phyloP scores from a whole-genome alignment of 2,329 filamentous ascomycete species.

The Colletotrichum abscissum region DNA sequence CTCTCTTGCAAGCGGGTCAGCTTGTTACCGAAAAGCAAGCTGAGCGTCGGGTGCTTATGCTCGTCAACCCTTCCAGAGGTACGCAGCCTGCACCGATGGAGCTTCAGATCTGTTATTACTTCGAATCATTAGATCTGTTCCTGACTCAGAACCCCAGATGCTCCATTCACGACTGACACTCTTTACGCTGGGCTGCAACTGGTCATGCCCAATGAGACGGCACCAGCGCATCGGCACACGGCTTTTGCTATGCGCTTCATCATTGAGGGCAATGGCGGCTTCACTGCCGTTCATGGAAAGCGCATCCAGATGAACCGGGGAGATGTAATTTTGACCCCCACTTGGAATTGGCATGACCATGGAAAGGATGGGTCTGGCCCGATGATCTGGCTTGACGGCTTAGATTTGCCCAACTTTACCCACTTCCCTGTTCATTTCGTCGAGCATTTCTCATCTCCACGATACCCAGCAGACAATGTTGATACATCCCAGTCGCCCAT shows the following conservation, averaged over 20 bases:
- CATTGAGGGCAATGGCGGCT: constrained; percentile 64
- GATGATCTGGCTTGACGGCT: constrained; percentile 67
- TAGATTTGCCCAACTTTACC: constrained; percentile 62
- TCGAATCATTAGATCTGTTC: too few relatives aligned
- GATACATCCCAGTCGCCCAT: constrained; percentile 53
- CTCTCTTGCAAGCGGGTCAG: constrained; percentile 45
- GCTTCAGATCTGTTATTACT: constrained; percentile 36
- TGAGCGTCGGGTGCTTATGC: constrained; percentile 51
- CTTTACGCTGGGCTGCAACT: constrained; percentile 66
- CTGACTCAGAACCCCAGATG: constrained; percentile 44
- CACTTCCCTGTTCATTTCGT: constrained; percentile 65
- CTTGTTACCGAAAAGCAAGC: constrained; percentile 48
- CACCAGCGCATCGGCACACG: constrained; percentile 62
- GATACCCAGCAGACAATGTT: constrained; percentile 56
- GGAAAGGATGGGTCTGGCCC: constrained; percentile 63
- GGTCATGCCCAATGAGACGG: constrained; percentile 64
- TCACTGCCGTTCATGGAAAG: constrained; percentile 64
- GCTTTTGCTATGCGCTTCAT: constrained; percentile 67
- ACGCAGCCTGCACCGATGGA: neutral
- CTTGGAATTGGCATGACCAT: constrained; percentile 68
- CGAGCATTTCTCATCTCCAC: constrained; percentile 54
- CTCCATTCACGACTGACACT: constrained; percentile 65
- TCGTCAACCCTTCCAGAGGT: constrained; percentile 47
- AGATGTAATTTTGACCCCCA: constrained; percentile 66
- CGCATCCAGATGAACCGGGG: constrained; percentile 60